Conservation (phyloP, 257 asterid genomes). For the Voacanga thouarsii region DNA sequence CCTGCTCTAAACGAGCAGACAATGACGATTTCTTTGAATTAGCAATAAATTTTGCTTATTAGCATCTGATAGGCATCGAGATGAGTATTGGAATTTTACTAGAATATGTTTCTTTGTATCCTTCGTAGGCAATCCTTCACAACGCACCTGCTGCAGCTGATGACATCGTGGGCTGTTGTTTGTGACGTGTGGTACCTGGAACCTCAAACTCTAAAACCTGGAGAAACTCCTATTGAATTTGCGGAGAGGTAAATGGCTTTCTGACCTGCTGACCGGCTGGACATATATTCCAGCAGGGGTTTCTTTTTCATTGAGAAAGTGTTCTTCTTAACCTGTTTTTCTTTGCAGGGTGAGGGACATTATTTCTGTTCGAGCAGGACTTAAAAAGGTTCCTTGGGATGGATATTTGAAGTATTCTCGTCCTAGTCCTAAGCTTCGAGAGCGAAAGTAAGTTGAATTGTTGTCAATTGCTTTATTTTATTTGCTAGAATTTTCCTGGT, state of each 20-base stretch:
- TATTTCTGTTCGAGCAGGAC: conserved; percentile 82
- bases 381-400: conserved; percentile 71
- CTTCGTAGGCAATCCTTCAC: conserved; percentile 87
- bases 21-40: not conserved
- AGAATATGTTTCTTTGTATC: conserved; percentile 1
- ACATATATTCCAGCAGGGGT: not conserved
- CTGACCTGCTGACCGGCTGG: not conserved
- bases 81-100: not conserved
- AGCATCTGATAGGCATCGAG: not conserved
- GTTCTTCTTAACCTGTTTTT: conserved; percentile 13
- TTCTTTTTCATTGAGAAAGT: not conserved
- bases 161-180: conserved; percentile 99
- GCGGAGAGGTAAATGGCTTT: conserved; percentile 72
- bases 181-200: conserved; percentile 99
- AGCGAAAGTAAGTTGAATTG: conserved; percentile 66
- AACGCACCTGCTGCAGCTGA: conserved; percentile 88
- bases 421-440: conserved; percentile 92
- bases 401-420: conserved; percentile 90
- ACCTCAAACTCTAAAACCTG: conserved; percentile 87
- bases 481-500: not conserved
- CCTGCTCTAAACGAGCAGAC: not conserved
- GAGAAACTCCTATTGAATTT: conserved; percentile 90
- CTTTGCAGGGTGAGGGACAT: conserved; percentile 80
- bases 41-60: not conserved
- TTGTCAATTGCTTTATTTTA: not conserved